Percentiles rank a stretch among this genome's conserved stretches.
These are phyloP conservation scores for Ceratocystis smalleyi DNA, from an alignment of 2,329 filamentous ascomycete species.

Conservation along the genomic window DNA sequence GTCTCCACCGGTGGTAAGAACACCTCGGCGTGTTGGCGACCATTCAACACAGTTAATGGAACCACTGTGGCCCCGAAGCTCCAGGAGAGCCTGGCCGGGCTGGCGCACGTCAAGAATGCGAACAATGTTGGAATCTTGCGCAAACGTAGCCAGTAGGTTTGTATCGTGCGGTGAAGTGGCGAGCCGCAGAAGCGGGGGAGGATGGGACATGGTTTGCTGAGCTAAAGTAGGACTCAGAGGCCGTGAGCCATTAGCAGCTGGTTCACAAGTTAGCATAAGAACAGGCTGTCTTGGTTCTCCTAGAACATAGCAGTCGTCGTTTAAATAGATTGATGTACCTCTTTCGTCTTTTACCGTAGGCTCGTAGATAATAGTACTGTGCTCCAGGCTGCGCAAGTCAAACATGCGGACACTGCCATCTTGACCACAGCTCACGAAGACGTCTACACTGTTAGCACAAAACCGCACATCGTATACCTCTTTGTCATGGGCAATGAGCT, in stretches of 20 bases:
- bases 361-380: slow-evolving; percentile 98
- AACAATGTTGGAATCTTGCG: slow-evolving; percentile 79
- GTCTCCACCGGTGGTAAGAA: slow-evolving; percentile 80
- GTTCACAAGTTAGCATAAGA: slow-evolving; percentile 5
- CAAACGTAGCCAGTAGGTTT: slow-evolving; percentile 92
- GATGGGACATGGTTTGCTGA: slow-evolving; percentile 61
- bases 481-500: slow-evolving; percentile 96
- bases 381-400: slow-evolving; percentile 85
- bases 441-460: slow-evolving; percentile 94
- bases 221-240: slow-evolving; percentile 55
- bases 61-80: slow-evolving; percentile 76
- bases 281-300: not conserved
- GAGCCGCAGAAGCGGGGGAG: slow-evolving; percentile 62
- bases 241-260: slow-evolving; percentile 42
- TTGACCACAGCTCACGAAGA: slow-evolving; percentile 94
- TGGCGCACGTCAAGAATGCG: slow-evolving; percentile 93
- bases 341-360: slow-evolving; percentile 72
- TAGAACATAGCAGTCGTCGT: not conserved
- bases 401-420: slow-evolving; percentile 99
- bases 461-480: slow-evolving; percentile 98
- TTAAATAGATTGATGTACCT: slow-evolving; percentile 32
- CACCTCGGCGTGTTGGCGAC: slow-evolving; percentile 74
- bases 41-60: slow-evolving; percentile 89
- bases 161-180: slow-evolving; percentile 90
- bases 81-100: slow-evolving; percentile 84